Percentiles rank a stretch among this genome's conserved stretches.
phyloP scores from a whole-genome alignment of 1,284 basidiomycete genomes.

The Sanghuangporus sanghuang region DNA sequence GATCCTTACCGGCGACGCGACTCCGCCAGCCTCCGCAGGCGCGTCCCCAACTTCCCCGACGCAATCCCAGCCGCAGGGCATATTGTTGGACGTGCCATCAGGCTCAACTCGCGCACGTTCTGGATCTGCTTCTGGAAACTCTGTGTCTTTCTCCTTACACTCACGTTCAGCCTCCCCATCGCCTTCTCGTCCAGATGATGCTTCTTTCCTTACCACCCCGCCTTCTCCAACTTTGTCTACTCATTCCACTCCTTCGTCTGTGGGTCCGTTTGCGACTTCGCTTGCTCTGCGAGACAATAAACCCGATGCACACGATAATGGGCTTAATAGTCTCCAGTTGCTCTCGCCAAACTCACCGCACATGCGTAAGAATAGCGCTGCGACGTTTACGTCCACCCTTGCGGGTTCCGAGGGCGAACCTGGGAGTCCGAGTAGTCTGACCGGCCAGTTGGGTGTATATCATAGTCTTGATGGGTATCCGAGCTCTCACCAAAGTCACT shows the following conservation, averaged over 20 bases:
- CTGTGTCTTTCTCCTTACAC: slow-evolving; percentile 10
- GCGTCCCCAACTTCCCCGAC: background rate
- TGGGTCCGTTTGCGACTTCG: slow-evolving; percentile 42
- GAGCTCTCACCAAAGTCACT: slow-evolving; percentile 3
- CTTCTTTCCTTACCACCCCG: slow-evolving; percentile 36
- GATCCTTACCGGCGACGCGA: slow-evolving; percentile 5
- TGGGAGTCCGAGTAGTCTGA: slow-evolving; percentile 3
- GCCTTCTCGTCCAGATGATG: slow-evolving; percentile 7
- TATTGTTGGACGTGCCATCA: slow-evolving; percentile 14
- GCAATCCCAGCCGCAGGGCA: slow-evolving; percentile 4
- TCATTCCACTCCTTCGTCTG: slow-evolving; percentile 41
- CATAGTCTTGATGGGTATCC: slow-evolving; percentile 2
- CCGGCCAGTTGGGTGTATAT: background rate
- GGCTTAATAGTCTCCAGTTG: slow-evolving; percentile 49
- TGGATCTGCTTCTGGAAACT: slow-evolving; percentile 9
- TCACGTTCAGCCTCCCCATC: slow-evolving; percentile 11
- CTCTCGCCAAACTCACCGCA: slow-evolving; percentile 39
- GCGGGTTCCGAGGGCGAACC: slow-evolving; percentile 11
- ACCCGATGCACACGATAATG: slow-evolving; percentile 50
- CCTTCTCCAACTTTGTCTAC: slow-evolving; percentile 71
- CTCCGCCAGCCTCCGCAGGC: background rate
- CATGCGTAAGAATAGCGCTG: slow-evolving; percentile 32
- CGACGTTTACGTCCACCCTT: slow-evolving; percentile 19
- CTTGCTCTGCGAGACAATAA: slow-evolving; percentile 66
- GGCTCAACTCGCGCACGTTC: slow-evolving; percentile 6